Base-by-base conservation (phyloP, 2,329 filamentous ascomycete genomes). In the Pseudogymnoascus sp. region DNA sequence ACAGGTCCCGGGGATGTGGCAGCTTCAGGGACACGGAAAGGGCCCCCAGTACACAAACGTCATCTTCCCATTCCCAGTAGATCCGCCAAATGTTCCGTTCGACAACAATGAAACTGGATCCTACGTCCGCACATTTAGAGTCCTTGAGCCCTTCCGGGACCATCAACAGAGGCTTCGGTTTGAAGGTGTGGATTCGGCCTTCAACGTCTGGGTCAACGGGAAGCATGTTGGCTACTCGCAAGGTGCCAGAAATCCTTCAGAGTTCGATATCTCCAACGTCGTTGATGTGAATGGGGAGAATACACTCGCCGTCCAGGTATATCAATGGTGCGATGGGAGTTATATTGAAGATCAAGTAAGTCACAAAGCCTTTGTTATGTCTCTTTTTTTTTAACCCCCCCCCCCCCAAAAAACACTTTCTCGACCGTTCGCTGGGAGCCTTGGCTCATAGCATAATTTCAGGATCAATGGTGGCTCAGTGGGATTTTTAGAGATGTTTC, bases 171-270 rank as follows among this genome's bases (percentile, higher is more conserved):
- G 82, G 24, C 71, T 85, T 8, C 74, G 82, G 26, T 85, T 84
- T 62, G 82, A 85, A 64, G 82, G 82, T 1, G 82, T 85, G 1
- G 82, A 85, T 65, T 80, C 80, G 64, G 78, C 82, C 0, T 85
- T 81, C 65, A 81, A 84, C 70, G 73, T 85, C 6, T 85, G 78
- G 77, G 71, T 86, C 2, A 85, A 86, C 66, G 81, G 81, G 0
- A 74, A 77, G 59, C 74, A 80, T 64, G 75, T 84, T 11, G 82
- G 83, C 6, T 85, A 85, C 68, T 80, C 79, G 24, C 82, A 85
- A 68, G 83, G 82, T 14, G 80, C 79, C 31, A 75, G 83, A 31
- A 85, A 85, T 66, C 79, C 83, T 1, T 78, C 80, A 2, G 83
- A 86, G 65, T 85, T 85, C 66, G 82, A 85, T 64, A 75, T 86